Evolutionary conservation across 768 basidiomycete genomes (phyloP), one percentile per base, ranked within the genome.

Genomic region (Kwoniella heveanensis): DNA sequence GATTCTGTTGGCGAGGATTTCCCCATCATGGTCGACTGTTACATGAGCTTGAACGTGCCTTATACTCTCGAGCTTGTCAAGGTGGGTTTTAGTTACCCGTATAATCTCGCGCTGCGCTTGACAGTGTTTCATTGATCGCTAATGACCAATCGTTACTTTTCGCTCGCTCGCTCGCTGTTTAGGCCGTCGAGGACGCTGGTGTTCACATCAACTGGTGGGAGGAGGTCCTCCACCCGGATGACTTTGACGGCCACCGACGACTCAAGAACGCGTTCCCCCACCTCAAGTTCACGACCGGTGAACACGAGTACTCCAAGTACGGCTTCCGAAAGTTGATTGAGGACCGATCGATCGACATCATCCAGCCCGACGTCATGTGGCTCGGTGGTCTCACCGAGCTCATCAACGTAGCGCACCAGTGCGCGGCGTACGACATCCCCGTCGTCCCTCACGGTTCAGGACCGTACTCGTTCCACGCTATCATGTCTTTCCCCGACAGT

Each of bases 381-480:
- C 63, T 80, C 22, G 78, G 79, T 29, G 79, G 79, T 44, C 60
- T 80, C 47, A 80, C 79, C 47, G 79, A 80, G 65, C 69, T 80
- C 30, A 77, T 80, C 70, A 80, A 79, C 56, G 79, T 80, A 36
- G 76, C 50, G 25, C 50, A 69, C 64, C 27, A 80, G 81, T 69
- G 82, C 82, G 1, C 80, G 2, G 83, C 82, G 15, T 83, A 84
- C 68, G 83, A 84, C 67, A 82, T 84, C 50, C 83, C 83, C 25
- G 82, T 84, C 49, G 82, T 83, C 19, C 83, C 83, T 7, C 83
- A 84, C 69, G 84, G 83, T 30, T 82, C 80, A 13, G 83, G 84
- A 12, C 82, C 82, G 25, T 84, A 84, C 77, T 82, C 80, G 50
- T 83, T 83, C 77, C 81, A 83, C 63, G 83, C 83, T 37, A 82